A percentile compares a stretch with the other conserved stretches of the same genome.
These are phyloP conservation scores for Saturnispora dispora DNA, from an alignment of 805 yeast species.

Conservation along the genomic window DNA sequence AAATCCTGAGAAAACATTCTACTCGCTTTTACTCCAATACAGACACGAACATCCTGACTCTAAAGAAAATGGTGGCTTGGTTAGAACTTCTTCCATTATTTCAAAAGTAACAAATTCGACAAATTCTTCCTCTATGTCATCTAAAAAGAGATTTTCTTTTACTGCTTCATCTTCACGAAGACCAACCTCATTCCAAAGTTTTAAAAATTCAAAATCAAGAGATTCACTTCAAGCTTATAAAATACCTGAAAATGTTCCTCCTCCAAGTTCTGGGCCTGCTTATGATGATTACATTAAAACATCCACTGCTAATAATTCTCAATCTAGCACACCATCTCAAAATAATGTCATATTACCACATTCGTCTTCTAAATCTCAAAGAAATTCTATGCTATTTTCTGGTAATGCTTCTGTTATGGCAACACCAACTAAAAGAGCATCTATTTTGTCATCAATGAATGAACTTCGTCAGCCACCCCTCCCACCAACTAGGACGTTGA, in stretches of 20 bases:
- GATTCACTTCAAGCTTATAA: constrained; percentile 13
- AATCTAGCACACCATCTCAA: constrained; percentile 1
- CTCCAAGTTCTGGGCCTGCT: constrained; percentile 13
- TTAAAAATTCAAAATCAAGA: constrained; percentile 14
- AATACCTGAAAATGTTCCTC: constrained; percentile 1
- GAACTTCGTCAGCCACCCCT: constrained; percentile 3
- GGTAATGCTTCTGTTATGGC: constrained; percentile 10
- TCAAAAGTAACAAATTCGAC: constrained; percentile 19
- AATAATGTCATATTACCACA: background rate
- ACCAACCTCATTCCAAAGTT: constrained; percentile 37
- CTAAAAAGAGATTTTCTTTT: constrained; percentile 35
- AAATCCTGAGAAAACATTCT: constrained; percentile 32
- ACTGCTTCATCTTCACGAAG: constrained; percentile 39
- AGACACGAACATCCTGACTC: constrained; percentile 28
- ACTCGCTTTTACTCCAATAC: constrained; percentile 28
- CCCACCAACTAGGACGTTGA: constrained; percentile 23
- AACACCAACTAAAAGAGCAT: constrained; percentile 17
- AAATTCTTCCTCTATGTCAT: constrained; percentile 4
- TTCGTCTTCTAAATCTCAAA: constrained; percentile 4
- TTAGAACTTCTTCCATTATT: constrained; percentile 26
- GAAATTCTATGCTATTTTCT: constrained; percentile 9
- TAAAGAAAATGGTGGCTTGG: constrained; percentile 15
- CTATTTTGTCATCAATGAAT: constrained; percentile 14
- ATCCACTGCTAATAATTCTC: constrained; percentile 7
- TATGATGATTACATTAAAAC: constrained; percentile 16